These are phyloP conservation scores for Tanozyma kutaoensis DNA, from an alignment of 805 yeast species.

Conservation along the genomic window DNA sequence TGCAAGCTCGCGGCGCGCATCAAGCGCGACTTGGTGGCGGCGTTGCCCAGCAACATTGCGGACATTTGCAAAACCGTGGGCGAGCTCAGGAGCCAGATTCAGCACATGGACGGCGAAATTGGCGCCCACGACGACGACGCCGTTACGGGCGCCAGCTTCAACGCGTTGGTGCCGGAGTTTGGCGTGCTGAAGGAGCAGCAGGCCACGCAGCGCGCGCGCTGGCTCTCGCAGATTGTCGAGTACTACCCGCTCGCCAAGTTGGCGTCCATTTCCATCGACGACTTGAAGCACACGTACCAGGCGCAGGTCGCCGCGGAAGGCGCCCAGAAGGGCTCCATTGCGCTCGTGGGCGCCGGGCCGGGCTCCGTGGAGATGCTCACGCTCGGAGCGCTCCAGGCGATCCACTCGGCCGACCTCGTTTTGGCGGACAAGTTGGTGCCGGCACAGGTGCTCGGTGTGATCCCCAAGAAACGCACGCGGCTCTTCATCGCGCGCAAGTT, in stretches of 20 bases:
- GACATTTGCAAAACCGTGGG: constrained; percentile 62
- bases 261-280: constrained; percentile 45
- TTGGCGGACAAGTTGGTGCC: constrained; percentile 92
- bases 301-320: too few species aligned
- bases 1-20: constrained; percentile 75
- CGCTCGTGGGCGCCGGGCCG: constrained; percentile 92
- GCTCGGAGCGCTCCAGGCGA: constrained; percentile 71
- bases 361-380: constrained; percentile 78
- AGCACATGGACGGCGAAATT: constrained; percentile 35
- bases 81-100: constrained; percentile 40
- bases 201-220: constrained; percentile 53
- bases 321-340: constrained; percentile 36
- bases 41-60: constrained; percentile 60
- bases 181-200: constrained; percentile 37
- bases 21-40: constrained; percentile 54
- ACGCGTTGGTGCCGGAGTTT: constrained; percentile 49
- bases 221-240: constrained; percentile 85
- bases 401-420: constrained; percentile 69
- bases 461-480: constrained; percentile 59
- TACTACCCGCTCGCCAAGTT: constrained; percentile 69
- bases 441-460: constrained; percentile 65
- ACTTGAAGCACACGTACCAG: constrained; percentile 32
- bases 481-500: constrained; percentile 83
- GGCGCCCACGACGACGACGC: constrained; percentile 63
- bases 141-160: constrained; percentile 43